Evolutionary conservation across 306 rosid species (phyloP).

Genomic region (Rosa chinensis): DNA sequence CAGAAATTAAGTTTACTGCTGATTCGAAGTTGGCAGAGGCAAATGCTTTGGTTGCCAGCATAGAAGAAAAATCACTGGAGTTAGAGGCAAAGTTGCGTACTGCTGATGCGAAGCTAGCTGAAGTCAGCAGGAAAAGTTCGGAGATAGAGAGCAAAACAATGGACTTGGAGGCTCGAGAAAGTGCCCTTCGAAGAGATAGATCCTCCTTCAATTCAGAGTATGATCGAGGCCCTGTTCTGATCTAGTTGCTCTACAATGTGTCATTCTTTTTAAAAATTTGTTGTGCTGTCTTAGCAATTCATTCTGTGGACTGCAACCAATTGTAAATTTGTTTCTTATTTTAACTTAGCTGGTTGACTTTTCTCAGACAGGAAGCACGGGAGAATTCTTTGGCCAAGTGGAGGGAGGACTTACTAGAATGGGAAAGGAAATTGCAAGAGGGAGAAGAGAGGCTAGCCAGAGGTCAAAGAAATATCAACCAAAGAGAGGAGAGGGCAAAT

Average conservation of each 20-base stretch:
- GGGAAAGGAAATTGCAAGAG: constrained; percentile 91
- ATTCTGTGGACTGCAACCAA: not conserved
- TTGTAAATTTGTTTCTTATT: constrained; percentile 1
- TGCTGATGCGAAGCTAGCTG: constrained; percentile 93
- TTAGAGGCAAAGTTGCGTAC: constrained; percentile 77
- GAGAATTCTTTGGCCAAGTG: constrained; percentile 70
- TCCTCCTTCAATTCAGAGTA: constrained; percentile 81
- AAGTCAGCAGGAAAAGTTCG: constrained; percentile 72
- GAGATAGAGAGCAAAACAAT: constrained; percentile 78
- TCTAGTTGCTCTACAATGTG: not conserved
- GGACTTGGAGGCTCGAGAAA: constrained; percentile 77
- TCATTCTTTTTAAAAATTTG: not conserved
- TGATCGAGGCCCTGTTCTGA: constrained; percentile 9
- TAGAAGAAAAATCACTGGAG: constrained; percentile 90
- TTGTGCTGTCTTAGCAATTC: not conserved
- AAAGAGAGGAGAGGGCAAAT: constrained; percentile 92
- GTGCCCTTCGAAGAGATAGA: constrained; percentile 64
- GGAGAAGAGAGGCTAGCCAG: constrained; percentile 91
- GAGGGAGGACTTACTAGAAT: constrained; percentile 83
- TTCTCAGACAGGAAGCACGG: constrained; percentile 64
- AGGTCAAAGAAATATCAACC: constrained; percentile 79
- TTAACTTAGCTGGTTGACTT: constrained; percentile 22
- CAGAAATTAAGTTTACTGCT: constrained; percentile 73
- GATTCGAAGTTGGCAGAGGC: constrained; percentile 94
- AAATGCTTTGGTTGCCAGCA: constrained; percentile 72